Evolutionary conservation across 1,284 basidiomycete species (phyloP).

Genomic region (Meira nashicola): DNA sequence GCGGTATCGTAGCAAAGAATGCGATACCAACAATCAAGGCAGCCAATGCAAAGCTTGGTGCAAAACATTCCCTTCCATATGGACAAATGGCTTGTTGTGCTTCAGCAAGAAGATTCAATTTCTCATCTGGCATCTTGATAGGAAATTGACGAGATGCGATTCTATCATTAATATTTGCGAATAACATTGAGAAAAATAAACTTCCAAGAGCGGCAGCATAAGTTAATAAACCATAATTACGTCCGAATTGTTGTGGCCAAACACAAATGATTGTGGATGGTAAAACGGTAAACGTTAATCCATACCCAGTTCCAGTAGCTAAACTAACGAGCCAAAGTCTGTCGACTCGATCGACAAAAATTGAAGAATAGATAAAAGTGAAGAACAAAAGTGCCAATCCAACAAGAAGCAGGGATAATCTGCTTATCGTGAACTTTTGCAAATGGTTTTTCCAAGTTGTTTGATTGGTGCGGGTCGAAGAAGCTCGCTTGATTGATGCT

Average conservation of each 20-base stretch:
- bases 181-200: constrained; percentile 21
- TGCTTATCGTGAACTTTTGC: constrained; percentile 6
- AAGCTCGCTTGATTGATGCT: too few species aligned
- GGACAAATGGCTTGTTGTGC: constrained; percentile 10
- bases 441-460: constrained; percentile 2
- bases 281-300: constrained; percentile 20
- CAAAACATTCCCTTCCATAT: constrained; percentile 16
- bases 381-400: constrained; percentile 11
- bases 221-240: constrained; percentile 20
- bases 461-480: not conserved
- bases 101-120: not conserved
- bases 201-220: constrained; percentile 19
- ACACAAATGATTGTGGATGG: constrained; percentile 15
- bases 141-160: not conserved
- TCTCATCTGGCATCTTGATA: not conserved
- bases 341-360: constrained; percentile 6
- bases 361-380: constrained; percentile 15
- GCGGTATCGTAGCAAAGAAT: constrained; percentile 10
- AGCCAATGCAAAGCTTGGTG: constrained; percentile 15
- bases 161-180: constrained; percentile 16
- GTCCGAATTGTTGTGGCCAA: constrained; percentile 18
- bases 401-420: constrained; percentile 17
- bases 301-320: constrained; percentile 17
- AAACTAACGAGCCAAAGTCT: constrained; percentile 12
- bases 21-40: constrained; percentile 6